These are phyloP conservation scores for Avena sativa DNA, from an alignment of 176 grass and related monocot species.

Conservation along the genomic window DNA sequence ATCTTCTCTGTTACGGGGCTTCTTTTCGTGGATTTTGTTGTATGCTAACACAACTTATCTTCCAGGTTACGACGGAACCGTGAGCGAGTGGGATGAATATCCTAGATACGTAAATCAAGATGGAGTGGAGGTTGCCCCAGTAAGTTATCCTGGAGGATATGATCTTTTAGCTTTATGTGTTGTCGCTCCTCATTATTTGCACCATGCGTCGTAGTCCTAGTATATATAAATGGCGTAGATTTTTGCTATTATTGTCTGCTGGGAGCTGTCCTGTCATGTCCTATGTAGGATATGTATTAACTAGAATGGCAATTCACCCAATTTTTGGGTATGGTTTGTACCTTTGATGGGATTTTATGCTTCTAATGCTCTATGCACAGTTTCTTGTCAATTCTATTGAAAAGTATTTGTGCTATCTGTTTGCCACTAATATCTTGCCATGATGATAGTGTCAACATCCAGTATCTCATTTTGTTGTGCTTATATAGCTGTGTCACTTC, in stretches of 20 bases:
- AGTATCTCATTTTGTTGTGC: neutral
- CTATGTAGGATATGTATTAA: slow-evolving; percentile 45
- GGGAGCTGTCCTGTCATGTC: slow-evolving; percentile 39
- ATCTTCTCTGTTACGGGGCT: neutral
- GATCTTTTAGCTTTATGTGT: neutral
- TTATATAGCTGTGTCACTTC: slow-evolving; percentile 8
- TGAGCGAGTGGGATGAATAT: slow-evolving; percentile 82
- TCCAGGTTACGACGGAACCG: slow-evolving; percentile 84
- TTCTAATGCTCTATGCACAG: slow-evolving; percentile 21
- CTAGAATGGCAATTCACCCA: slow-evolving; percentile 33
- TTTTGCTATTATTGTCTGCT: slow-evolving; percentile 52
- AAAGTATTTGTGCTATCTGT: slow-evolving; percentile 25
- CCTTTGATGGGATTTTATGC: slow-evolving; percentile 6
- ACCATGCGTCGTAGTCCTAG: slow-evolving; percentile 30
- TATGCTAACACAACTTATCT: neutral
- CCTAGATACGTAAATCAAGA: slow-evolving; percentile 85
- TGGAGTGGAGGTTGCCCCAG: slow-evolving; percentile 77
- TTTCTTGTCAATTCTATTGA: neutral
- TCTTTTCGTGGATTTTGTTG: neutral
- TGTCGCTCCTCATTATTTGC: slow-evolving; percentile 29
- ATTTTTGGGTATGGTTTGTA: slow-evolving; percentile 36
- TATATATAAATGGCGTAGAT: slow-evolving; percentile 36
- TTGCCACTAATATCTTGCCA: slow-evolving; percentile 46
- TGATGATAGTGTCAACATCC: slow-evolving; percentile 13
- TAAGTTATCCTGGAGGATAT: slow-evolving; percentile 41